Percentiles rank a stretch among this genome's conserved stretches.
Evolutionary conservation across 2,329 filamentous ascomycete genomes (phyloP).

Genomic region (Xylaria sp.): DNA sequence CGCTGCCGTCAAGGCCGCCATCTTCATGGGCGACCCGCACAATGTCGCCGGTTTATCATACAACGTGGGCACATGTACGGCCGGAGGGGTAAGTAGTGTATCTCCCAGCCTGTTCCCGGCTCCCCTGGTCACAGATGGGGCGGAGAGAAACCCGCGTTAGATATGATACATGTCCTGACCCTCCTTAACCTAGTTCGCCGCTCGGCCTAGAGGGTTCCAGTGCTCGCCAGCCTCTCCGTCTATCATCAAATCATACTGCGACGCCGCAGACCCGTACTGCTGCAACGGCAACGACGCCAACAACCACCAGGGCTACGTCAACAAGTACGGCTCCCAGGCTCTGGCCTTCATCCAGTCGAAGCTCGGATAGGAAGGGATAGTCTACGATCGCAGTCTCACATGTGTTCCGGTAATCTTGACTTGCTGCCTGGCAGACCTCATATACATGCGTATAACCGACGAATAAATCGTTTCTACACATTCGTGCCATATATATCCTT

Average conservation of each 20-base stretch:
- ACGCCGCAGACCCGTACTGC: slow-evolving; percentile 72
- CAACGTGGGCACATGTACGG: slow-evolving; percentile 69
- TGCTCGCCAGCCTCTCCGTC: slow-evolving; percentile 61
- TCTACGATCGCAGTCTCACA: neutral
- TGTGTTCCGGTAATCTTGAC: neutral
- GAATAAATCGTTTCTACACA: neutral
- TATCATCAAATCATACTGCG: slow-evolving; percentile 74
- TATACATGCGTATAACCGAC: neutral
- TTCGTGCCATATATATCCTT: neutral
- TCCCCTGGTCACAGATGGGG: too few relatives aligned
- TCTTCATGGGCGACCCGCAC: slow-evolving; percentile 72
- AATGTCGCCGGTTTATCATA: slow-evolving; percentile 66
- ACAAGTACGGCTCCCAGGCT: slow-evolving; percentile 69
- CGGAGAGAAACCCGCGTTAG: neutral
- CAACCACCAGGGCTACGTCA: slow-evolving; percentile 69
- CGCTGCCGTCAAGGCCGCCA: slow-evolving; percentile 67
- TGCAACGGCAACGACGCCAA: slow-evolving; percentile 71
- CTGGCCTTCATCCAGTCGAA: slow-evolving; percentile 62
- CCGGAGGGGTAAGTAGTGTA: slow-evolving; percentile 64
- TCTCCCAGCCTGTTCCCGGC: neutral
- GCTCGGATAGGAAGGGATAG: slow-evolving; percentile 1
- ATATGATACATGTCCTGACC: neutral
- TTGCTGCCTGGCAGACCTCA: neutral
- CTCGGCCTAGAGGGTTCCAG: slow-evolving; percentile 66
- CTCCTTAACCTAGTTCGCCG: slow-evolving; percentile 62